Evolutionary conservation across 805 yeast species (phyloP).

Genomic region (Lipomyces sp.): DNA sequence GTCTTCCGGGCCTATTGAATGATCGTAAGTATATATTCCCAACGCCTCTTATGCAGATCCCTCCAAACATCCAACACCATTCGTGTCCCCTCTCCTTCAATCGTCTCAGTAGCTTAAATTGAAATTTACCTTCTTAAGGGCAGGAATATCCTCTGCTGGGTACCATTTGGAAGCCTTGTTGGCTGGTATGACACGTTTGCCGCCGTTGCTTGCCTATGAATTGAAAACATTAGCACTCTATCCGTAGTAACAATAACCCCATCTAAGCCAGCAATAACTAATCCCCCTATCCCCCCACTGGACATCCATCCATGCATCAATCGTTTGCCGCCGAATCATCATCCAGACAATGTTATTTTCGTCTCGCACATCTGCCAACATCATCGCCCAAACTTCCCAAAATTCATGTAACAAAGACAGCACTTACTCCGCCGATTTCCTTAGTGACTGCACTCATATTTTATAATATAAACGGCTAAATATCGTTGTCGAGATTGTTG

Average conservation of each 20-base stretch:
- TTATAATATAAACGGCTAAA: constrained; percentile 6
- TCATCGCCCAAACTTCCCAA: background rate
- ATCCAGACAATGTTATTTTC: background rate
- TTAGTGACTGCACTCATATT: constrained; percentile 45
- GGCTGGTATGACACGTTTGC: constrained; percentile 45
- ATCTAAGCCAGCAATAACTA: background rate
- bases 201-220: constrained; percentile 47
- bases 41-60: background rate
- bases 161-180: constrained; percentile 86
- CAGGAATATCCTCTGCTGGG: constrained; percentile 89
- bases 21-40: background rate
- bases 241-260: background rate
- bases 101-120: background rate
- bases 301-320: background rate
- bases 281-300: background rate
- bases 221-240: background rate
- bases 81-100: background rate
- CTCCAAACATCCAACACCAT: background rate
- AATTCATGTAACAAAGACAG: background rate
- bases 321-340: background rate
- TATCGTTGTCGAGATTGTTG: background rate
- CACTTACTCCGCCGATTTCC: constrained; percentile 46
- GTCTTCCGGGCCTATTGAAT: constrained; percentile 70
- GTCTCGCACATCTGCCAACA: background rate
- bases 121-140: constrained; percentile 62